phyloP scores from a whole-genome alignment of 352 stramenopile genomes.

The Globisporangium solare region DNA sequence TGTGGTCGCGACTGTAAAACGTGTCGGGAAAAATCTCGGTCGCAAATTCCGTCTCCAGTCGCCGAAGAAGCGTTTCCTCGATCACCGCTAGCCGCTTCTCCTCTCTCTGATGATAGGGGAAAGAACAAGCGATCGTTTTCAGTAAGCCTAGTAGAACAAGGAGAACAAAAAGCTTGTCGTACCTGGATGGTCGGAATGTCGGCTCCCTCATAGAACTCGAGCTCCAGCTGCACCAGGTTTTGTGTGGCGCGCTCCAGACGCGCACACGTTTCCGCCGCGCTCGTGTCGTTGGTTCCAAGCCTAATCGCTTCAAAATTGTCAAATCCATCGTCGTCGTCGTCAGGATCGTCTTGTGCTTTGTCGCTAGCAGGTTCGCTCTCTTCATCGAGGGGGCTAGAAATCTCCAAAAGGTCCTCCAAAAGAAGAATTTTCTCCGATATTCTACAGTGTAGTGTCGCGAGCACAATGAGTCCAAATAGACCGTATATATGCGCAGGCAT shows the following conservation, averaged over 20 bases:
- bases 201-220: slow-evolving; percentile 67
- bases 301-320: slow-evolving; percentile 70
- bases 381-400: slow-evolving; percentile 30
- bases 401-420: slow-evolving; percentile 73
- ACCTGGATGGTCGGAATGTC: slow-evolving; percentile 73
- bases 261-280: slow-evolving; percentile 51
- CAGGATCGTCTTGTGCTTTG: slow-evolving; percentile 6
- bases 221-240: slow-evolving; percentile 69
- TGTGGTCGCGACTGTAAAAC: slow-evolving; percentile 81
- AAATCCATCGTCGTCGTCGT: slow-evolving; percentile 54
- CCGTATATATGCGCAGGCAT: not conserved
- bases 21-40: slow-evolving; percentile 86
- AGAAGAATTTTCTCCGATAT: slow-evolving; percentile 76
- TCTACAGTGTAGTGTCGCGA: slow-evolving; percentile 17
- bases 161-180: not conserved
- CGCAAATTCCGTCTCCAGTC: slow-evolving; percentile 81
- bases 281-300: slow-evolving; percentile 21
- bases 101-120: slow-evolving; percentile 27
- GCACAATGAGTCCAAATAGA: not conserved
- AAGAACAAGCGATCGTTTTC: not conserved
- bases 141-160: no score
- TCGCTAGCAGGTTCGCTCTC: slow-evolving; percentile 18
- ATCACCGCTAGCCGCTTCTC: slow-evolving; percentile 65
- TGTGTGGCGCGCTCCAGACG: slow-evolving; percentile 71
- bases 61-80: slow-evolving; percentile 64